Evolutionary conservation across 768 basidiomycete species (phyloP).

Genomic region (Grammothele lineata): DNA sequence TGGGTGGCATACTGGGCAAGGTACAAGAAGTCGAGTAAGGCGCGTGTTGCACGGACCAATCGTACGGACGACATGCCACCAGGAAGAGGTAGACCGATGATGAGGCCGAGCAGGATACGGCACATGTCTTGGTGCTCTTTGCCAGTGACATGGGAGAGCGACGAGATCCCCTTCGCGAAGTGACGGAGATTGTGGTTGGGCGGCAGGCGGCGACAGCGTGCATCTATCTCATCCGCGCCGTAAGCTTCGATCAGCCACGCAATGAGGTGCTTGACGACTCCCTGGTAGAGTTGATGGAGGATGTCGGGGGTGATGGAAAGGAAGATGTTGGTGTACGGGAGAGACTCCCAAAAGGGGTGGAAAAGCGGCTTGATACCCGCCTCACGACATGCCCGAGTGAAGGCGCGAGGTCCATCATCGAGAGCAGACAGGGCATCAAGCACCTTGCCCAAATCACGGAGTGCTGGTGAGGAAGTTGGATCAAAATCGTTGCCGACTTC

Average conservation of each 20-base stretch:
- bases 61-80: conserved; percentile 1
- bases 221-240: conserved; percentile 14
- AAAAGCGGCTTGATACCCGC: conserved; percentile 19
- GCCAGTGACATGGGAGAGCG: conserved; percentile 18
- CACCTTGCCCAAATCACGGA: conserved; percentile 1
- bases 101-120: conserved; percentile 18
- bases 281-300: conserved; percentile 28
- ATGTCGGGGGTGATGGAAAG: conserved; percentile 24
- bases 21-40: conserved; percentile 24
- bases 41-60: conserved; percentile 15
- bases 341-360: conserved; percentile 23
- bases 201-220: conserved; percentile 16
- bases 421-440: conserved; percentile 5
- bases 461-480: not conserved
- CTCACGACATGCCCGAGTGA: conserved; percentile 8
- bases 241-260: conserved; percentile 18
- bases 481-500: conserved; percentile 8
- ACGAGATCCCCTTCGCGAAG: conserved; percentile 21
- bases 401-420: conserved; percentile 3
- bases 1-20: conserved; percentile 22
- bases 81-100: conserved; percentile 17
- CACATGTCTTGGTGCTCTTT: conserved; percentile 22
- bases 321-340: conserved; percentile 24
- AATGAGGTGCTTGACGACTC: conserved; percentile 25
- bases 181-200: conserved; percentile 19